These are phyloP conservation scores for Suhomyces ambrosiae DNA, from an alignment of 1,139 yeast genomes.

Conservation along the genomic window DNA sequence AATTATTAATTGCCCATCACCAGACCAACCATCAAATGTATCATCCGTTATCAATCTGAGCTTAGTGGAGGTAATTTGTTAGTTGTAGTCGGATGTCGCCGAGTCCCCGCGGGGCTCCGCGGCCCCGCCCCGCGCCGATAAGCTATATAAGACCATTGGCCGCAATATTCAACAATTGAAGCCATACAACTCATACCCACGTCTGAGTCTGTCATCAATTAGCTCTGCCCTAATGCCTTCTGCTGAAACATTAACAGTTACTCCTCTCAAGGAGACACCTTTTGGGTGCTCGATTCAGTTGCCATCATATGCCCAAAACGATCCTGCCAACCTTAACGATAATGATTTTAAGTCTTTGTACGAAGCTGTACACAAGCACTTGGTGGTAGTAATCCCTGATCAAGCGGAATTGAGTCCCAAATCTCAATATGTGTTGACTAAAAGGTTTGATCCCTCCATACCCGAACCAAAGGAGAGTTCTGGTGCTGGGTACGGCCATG, in stretches of 20 bases:
- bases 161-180: too few relatives aligned
- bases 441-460: conserved; percentile 75
- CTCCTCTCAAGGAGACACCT: conserved; percentile 53
- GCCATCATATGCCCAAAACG: conserved; percentile 65
- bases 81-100: neutral
- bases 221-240: too few relatives aligned
- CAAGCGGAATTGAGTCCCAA: conserved; percentile 68
- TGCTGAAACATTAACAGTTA: conserved; percentile 33
- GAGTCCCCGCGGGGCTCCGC: conserved; percentile 12
- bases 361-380: conserved; percentile 64
- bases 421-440: conserved; percentile 73
- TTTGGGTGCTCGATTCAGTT: conserved; percentile 69
- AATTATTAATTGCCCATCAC: too few relatives aligned
- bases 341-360: conserved; percentile 63
- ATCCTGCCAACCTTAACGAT: conserved; percentile 71
- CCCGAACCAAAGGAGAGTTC: conserved; percentile 49
- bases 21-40: too few relatives aligned
- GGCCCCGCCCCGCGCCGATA: conserved; percentile 4
- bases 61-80: too few relatives aligned
- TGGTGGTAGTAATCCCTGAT: conserved; percentile 72
- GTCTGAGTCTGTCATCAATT: too few relatives aligned
- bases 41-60: too few relatives aligned
- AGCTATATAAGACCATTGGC: too few relatives aligned
- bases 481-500: conserved; percentile 74
- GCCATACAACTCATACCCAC: too few relatives aligned